These are phyloP conservation scores for Bryoglossum gracile DNA, from an alignment of 495 filamentous ascomycete species.

Conservation along the genomic window DNA sequence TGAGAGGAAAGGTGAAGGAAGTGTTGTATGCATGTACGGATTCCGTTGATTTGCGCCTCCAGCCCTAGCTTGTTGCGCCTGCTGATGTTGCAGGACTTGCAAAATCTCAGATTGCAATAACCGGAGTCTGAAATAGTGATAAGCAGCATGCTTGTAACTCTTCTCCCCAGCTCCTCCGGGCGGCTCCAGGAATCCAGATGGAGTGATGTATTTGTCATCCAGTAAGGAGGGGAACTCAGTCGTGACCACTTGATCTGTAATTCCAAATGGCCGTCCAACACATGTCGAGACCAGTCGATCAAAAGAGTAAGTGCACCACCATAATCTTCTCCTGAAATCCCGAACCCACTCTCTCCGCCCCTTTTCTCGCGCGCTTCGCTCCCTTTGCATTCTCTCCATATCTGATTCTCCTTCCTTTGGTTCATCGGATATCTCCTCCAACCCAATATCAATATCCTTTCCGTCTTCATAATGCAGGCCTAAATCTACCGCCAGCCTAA, in stretches of 20 bases:
- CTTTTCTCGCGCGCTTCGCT: conserved; percentile 40
- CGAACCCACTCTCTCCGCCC: conserved; percentile 81
- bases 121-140: conserved; percentile 89
- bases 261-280: conserved; percentile 87
- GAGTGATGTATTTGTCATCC: conserved; percentile 86
- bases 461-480: conserved; percentile 92
- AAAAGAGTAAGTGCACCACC: conserved; percentile 96
- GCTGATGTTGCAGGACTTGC: conserved; percentile 86
- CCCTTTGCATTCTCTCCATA: conserved; percentile 20
- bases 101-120: conserved; percentile 92
- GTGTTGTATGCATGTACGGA: conserved; percentile 66
- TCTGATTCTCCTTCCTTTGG: conserved; percentile 26
- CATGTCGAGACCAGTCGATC: conserved; percentile 88
- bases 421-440: conserved; percentile 13
- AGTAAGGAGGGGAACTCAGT: conserved; percentile 85
- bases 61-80: conserved; percentile 56
- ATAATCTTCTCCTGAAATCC: conserved; percentile 78
- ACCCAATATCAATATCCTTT: conserved; percentile 49
- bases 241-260: conserved; percentile 88
- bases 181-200: conserved; percentile 59
- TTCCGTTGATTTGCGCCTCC: conserved; percentile 52
- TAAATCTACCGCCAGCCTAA: conserved; percentile 82
- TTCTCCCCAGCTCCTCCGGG: conserved; percentile 41
- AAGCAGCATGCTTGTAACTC: conserved; percentile 81
- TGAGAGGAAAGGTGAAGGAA: conserved; percentile 78